Base-by-base conservation (phyloP, 2,329 filamentous ascomycete genomes). In the Ceratocystis ficicola region DNA sequence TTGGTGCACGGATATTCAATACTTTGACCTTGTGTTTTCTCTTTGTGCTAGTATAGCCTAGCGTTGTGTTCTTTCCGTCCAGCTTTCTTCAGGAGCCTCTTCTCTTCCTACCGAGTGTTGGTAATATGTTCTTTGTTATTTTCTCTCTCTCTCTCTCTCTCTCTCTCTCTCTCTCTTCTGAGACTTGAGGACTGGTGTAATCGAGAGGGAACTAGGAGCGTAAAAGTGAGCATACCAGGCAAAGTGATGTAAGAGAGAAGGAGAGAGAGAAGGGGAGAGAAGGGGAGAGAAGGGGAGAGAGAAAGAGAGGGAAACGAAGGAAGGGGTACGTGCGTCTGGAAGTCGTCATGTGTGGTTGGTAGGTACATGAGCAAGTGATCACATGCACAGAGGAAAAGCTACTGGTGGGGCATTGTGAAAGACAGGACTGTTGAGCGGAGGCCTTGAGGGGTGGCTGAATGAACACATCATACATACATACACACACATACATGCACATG, bases 281-380 rank as follows among this genome's bases (percentile, higher is more conserved):
- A n/a, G n/a, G 17, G 12, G 10, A 50, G 48, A 25, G 20, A 22
- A 6, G 25, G n/a, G 25, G 48, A 50, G 12, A 20, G 7, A 25
- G n/a, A 36, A 10, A 36, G 7, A 12, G 48, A 6, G 48, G n/a
- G 20, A 52, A 25, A 52, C 48, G 20, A 52, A 52, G 48, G 48
- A 52, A 52, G n/a, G 48, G 48, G 48, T 52, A 17, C 48, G 48
- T 52, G 48, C 48, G 48, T 25, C 48, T 52, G 48, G 48, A 52
- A 52, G 20, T 52, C 48, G 48, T 52, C 48, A 52, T 32, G 15
- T 57, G 52, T 57, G 52, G 52, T 57, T 57, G 52, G 52, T 30
- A 32, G 22, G 52, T 57, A 57, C 52, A 57, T 57, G 52, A 57
- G 52, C 52, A 32, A 57, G 52, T 17, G 52, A 32, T 57, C 52